Percentiles rank a stretch among this genome's conserved stretches.
Conservation (phyloP, 2,329 filamentous ascomycete genomes). For the Botrytis tulipae region DNA sequence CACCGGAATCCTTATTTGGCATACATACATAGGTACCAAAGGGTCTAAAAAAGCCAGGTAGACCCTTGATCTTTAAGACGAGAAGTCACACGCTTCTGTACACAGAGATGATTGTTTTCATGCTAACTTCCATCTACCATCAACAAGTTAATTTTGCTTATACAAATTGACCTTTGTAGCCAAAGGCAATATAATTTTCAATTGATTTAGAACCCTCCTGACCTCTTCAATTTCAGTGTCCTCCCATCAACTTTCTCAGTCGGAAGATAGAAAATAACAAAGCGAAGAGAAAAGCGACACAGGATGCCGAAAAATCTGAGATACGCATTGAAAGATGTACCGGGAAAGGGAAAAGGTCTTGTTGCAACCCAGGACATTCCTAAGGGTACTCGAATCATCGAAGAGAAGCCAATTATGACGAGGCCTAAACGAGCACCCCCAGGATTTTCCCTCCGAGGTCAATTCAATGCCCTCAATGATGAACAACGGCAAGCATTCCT, state of each 20-base stretch:
- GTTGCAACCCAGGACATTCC: neutral
- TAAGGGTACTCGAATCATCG: neutral
- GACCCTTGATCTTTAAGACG: neutral
- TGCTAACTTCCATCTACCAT: neutral
- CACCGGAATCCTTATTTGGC: no score
- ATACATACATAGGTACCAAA: no score
- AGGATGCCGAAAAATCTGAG: neutral
- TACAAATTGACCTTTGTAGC: neutral
- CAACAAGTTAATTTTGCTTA: neutral
- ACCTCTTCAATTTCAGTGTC: neutral
- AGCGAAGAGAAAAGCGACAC: neutral
- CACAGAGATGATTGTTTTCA: neutral
- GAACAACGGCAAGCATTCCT: neutral
- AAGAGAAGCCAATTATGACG: neutral
- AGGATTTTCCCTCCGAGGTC: neutral
- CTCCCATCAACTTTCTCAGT: neutral
- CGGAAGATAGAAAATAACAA: neutral
- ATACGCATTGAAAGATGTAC: neutral
- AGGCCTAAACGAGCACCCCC: neutral
- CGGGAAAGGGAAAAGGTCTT: neutral
- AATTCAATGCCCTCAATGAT: neutral
- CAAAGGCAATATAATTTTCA: neutral
- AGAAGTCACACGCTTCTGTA: neutral
- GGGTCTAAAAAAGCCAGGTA: no score
- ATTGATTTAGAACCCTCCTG: neutral